These are phyloP conservation scores for Erodium maritimum DNA, from an alignment of 345 rosid genomes.

Conservation along the genomic window DNA sequence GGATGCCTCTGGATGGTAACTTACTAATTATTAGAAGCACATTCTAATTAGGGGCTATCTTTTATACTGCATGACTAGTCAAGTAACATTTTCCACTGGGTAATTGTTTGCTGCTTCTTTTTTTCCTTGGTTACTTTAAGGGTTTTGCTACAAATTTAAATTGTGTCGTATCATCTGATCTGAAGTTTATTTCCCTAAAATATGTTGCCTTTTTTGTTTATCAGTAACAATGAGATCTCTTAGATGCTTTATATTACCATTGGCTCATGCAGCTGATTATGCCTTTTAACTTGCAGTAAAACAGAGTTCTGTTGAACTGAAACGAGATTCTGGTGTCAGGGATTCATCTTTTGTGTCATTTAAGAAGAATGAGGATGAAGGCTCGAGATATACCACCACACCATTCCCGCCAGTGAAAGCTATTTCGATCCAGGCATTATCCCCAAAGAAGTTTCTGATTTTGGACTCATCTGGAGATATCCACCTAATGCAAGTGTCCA, in stretches of 20 bases:
- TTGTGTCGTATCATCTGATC: neutral
- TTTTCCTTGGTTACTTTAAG: neutral
- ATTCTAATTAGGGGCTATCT: neutral
- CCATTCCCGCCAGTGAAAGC: slow-evolving; percentile 28
- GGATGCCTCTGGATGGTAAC: slow-evolving; percentile 27
- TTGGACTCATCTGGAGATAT: slow-evolving; percentile 54
- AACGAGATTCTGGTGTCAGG: slow-evolving; percentile 31
- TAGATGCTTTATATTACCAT: neutral
- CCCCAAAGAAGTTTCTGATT: slow-evolving; percentile 40
- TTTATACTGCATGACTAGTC: neutral
- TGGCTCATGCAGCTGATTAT: slow-evolving; percentile 10
- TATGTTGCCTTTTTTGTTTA: neutral
- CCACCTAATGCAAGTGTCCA: slow-evolving; percentile 38
- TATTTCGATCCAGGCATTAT: slow-evolving; percentile 45
- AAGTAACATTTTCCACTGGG: neutral
- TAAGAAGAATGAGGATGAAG: slow-evolving; percentile 20
- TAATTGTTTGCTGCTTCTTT: neutral
- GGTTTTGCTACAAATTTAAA: neutral
- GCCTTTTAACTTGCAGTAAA: slow-evolving; percentile 37
- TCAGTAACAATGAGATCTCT: slow-evolving; percentile 1
- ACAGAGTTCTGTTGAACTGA: slow-evolving; percentile 34
- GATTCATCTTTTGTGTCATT: slow-evolving; percentile 38
- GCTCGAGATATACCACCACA: slow-evolving; percentile 16
- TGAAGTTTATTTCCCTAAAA: neutral
- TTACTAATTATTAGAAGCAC: slow-evolving; percentile 12